Evolutionary conservation across 2,329 filamentous ascomycete genomes (phyloP).

Genomic region (Blastomyces emzantsi): DNA sequence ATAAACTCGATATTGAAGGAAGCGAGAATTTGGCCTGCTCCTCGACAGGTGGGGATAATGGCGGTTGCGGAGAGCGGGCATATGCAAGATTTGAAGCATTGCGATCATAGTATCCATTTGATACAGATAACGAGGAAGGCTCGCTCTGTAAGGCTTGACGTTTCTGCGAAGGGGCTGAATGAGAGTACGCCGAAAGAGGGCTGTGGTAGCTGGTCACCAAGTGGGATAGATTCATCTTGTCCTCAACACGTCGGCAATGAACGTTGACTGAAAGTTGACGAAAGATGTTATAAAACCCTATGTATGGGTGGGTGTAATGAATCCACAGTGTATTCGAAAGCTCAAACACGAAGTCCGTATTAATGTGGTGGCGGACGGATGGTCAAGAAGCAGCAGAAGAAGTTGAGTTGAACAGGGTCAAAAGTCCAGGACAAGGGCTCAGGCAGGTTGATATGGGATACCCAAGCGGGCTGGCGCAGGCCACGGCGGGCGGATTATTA

Average conservation of each 20-base stretch:
- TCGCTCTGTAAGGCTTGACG: constrained; percentile 21
- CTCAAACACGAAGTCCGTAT: background rate
- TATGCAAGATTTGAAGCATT: constrained; percentile 11
- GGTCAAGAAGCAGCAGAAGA: background rate
- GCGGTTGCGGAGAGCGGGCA: constrained; percentile 15
- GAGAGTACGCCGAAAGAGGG: constrained; percentile 18
- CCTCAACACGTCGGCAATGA: no score
- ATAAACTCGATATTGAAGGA: constrained; percentile 84
- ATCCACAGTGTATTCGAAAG: background rate
- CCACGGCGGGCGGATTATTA: constrained; percentile 1
- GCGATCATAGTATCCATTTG: constrained; percentile 6
- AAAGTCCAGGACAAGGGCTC: constrained; percentile 7
- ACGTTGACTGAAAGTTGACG: background rate
- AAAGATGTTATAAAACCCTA: background rate
- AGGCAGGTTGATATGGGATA: constrained; percentile 6
- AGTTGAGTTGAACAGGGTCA: constrained; percentile 4
- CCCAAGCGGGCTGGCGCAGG: background rate
- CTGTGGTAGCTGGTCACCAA: constrained; percentile 11
- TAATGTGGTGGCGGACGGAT: background rate
- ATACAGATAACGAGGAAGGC: background rate
- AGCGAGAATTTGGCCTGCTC: constrained; percentile 70
- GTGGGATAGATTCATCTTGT: constrained; percentile 14
- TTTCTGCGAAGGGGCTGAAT: constrained; percentile 21
- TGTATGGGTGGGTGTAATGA: background rate
- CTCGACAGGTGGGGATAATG: constrained; percentile 35